Evolutionary conservation across 2,329 filamentous ascomycete genomes (phyloP).

Genomic region (Phaeosphaeriaceae sp.): DNA sequence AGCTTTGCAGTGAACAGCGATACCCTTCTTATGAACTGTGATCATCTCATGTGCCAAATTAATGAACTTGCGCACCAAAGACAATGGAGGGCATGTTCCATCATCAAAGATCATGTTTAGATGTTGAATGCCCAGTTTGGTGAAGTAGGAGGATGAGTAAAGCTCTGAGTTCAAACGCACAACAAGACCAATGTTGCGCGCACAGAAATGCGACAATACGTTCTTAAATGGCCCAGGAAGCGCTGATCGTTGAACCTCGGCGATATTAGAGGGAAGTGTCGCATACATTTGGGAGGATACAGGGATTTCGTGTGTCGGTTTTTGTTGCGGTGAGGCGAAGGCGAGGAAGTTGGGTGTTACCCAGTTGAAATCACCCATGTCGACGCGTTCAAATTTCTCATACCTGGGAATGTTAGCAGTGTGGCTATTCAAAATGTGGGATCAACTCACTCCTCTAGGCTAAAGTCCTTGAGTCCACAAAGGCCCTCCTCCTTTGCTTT

Average conservation of each 20-base stretch:
- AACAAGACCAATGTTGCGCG: constrained; percentile 88
- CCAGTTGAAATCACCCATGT: constrained; percentile 99
- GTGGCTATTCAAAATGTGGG: background rate
- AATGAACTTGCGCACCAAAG: constrained; percentile 92
- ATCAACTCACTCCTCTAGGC: constrained; percentile 76
- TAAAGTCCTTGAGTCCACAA: constrained; percentile 90
- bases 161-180: constrained; percentile 94
- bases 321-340: constrained; percentile 91
- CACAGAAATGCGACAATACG: constrained; percentile 85
- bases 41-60: constrained; percentile 95
- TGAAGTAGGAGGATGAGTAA: constrained; percentile 97
- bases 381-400: constrained; percentile 91
- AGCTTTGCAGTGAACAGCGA: constrained; percentile 98
- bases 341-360: constrained; percentile 93
- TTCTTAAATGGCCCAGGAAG: constrained; percentile 94
- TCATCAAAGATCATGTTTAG: constrained; percentile 99
- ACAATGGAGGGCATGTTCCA: constrained; percentile 89
- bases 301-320: constrained; percentile 74
- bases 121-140: constrained; percentile 91
- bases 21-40: constrained; percentile 85
- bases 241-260: constrained; percentile 71
- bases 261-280: constrained; percentile 75
- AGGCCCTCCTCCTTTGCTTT: constrained; percentile 96
- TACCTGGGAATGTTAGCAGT: constrained; percentile 62
- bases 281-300: constrained; percentile 75